phyloP scores from a whole-genome alignment of 2,329 filamentous ascomycete species.

The Fusarium sp. region DNA sequence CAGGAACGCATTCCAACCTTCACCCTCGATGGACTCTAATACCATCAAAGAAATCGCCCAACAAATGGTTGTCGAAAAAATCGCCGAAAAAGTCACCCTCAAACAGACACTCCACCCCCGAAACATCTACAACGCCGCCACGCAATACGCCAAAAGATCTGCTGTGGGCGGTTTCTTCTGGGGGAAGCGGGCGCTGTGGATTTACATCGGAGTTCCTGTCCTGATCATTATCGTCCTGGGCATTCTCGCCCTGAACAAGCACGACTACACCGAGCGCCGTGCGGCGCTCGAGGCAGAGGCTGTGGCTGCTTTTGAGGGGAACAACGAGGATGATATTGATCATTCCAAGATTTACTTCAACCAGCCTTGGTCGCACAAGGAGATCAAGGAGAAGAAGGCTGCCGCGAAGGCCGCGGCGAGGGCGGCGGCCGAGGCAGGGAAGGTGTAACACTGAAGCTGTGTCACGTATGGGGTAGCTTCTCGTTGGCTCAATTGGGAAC shows the following conservation, averaged over 20 bases:
- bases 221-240: background rate
- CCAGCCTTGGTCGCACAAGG: background rate
- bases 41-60: background rate
- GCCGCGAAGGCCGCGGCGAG: background rate
- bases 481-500: fast-evolving
- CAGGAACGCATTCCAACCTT: background rate
- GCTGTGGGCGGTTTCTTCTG: background rate
- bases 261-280: background rate
- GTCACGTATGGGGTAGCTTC: background rate
- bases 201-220: background rate
- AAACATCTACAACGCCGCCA: background rate
- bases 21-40: background rate
- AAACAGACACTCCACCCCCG: background rate
- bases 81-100: background rate
- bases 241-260: background rate
- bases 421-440: background rate
- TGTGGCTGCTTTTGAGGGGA: background rate
- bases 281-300: background rate
- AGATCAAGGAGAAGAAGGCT: background rate
- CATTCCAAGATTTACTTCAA: background rate
- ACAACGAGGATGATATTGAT: background rate
- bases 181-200: background rate
- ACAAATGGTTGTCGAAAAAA: background rate
- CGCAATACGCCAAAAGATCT: background rate
- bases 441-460: background rate